These are phyloP conservation scores for Globisporangium canariense DNA, from an alignment of 352 stramenopile species.

Conservation along the genomic window DNA sequence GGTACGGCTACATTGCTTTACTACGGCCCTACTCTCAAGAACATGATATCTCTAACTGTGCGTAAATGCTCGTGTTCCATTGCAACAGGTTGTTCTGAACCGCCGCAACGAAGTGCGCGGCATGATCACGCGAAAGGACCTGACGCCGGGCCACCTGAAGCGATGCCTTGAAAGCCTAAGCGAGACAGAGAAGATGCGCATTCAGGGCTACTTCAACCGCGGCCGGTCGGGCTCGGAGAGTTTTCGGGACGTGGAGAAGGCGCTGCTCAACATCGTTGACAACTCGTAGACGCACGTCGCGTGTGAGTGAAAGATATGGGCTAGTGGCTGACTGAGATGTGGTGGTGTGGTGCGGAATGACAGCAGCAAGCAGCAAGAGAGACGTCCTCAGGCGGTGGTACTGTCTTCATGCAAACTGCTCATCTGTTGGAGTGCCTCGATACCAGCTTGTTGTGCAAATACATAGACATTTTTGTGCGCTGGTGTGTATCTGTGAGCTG, in stretches of 20 bases:
- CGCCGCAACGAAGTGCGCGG: conserved; percentile 89
- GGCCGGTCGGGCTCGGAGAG: conserved; percentile 61
- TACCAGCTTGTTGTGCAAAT: conserved; percentile 3
- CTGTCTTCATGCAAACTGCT: not conserved
- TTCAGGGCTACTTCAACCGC: conserved; percentile 83
- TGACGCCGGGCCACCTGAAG: conserved; percentile 82
- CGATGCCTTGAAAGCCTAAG: conserved; percentile 71
- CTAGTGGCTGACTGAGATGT: not conserved
- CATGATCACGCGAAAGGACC: conserved; percentile 87
- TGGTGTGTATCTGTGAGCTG: not conserved
- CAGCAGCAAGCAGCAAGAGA: not conserved
- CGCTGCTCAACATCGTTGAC: conserved; percentile 77
- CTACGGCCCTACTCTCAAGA: not conserved
- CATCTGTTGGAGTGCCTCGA: not conserved
- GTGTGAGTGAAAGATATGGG: not conserved
- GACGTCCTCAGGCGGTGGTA: not conserved
- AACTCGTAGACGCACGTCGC: conserved; percentile 52
- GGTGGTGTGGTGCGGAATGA: not conserved
- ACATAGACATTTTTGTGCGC: conserved; percentile 8
- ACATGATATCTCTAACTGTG: too few relatives aligned
- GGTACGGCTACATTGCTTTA: conserved; percentile 14
- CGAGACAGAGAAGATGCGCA: conserved; percentile 77
- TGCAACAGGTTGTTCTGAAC: conserved; percentile 85
- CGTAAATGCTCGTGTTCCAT: too few relatives aligned
- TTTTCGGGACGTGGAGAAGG: conserved; percentile 83